phyloP scores from a whole-genome alignment of 139 green algal species.

The Picochlorum sp. region DNA sequence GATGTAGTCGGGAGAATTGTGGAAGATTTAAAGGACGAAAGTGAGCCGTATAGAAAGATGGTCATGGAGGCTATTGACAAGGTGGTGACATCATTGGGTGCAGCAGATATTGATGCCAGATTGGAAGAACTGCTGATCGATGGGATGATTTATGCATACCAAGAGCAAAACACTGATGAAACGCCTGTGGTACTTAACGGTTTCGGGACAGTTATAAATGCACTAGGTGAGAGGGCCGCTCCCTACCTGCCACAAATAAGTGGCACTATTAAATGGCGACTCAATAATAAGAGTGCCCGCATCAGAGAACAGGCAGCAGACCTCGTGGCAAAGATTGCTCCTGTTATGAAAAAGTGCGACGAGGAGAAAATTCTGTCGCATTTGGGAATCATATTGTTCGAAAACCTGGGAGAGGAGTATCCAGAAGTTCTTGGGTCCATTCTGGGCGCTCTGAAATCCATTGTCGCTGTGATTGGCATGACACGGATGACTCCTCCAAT shows the following conservation, averaged over 20 bases:
- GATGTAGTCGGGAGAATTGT: constrained; percentile 91
- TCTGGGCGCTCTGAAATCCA: constrained; percentile 88
- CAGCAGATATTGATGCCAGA: constrained; percentile 84
- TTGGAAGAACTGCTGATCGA: constrained; percentile 98
- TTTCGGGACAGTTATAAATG: constrained; percentile 94
- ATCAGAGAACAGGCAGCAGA: constrained; percentile 91
- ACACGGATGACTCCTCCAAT: constrained; percentile 97
- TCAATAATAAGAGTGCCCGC: constrained; percentile 97
- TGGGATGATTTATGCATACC: constrained; percentile 97
- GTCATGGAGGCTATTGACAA: constrained; percentile 96
- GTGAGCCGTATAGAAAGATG: constrained; percentile 91
- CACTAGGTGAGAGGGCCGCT: constrained; percentile 81
- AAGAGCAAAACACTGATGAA: constrained; percentile 89
- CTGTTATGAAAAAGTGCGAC: constrained; percentile 89
- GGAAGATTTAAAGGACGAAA: constrained; percentile 98
- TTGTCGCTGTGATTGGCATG: constrained; percentile 98
- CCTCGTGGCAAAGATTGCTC: constrained; percentile 87
- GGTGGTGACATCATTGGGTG: constrained; percentile 51
- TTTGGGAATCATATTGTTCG: constrained; percentile 93
- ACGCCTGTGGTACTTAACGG: constrained; percentile 88
- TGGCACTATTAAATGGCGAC: constrained; percentile 98
- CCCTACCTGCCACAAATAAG: constrained; percentile 98
- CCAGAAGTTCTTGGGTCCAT: constrained; percentile 95
- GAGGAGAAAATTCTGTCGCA: constrained; percentile 97
- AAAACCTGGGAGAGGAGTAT: constrained; percentile 95